A percentile compares a stretch with the other conserved stretches of the same genome.
Conservation (phyloP, 768 basidiomycete genomes). For the Gymnopilus junonius region DNA sequence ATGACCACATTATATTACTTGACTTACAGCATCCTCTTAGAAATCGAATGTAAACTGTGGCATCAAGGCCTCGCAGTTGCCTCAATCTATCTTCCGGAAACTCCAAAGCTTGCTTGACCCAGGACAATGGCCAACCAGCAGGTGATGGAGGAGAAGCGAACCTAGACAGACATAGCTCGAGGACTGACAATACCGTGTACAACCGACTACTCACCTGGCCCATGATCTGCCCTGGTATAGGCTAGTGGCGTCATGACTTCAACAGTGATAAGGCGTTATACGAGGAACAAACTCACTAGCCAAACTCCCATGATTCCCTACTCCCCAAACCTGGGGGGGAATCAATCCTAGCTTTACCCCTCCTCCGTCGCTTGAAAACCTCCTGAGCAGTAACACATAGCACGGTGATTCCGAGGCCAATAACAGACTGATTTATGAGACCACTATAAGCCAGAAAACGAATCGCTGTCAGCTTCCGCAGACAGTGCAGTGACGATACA, state of each 20-base stretch:
- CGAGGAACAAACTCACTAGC: conserved; percentile 65
- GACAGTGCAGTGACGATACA: background rate
- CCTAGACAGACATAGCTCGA: conserved; percentile 31
- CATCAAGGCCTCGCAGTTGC: conserved; percentile 72
- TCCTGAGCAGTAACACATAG: conserved; percentile 69
- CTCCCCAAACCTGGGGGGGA: conserved; percentile 56
- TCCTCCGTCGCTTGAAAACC: conserved; percentile 67
- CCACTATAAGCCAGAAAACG: conserved; percentile 47
- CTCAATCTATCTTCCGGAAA: conserved; percentile 66
- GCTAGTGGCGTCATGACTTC: conserved; percentile 43
- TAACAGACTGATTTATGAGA: conserved; percentile 75
- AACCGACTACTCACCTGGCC: conserved; percentile 57
- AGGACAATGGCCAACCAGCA: conserved; percentile 66
- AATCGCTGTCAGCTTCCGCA: conserved; percentile 9
- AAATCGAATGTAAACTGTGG: conserved; percentile 76
- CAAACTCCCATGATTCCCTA: conserved; percentile 83
- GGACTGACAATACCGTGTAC: background rate
- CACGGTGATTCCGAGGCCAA: conserved; percentile 59
- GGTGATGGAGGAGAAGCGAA: conserved; percentile 67
- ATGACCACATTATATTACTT: background rate
- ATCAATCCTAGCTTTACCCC: conserved; percentile 44
- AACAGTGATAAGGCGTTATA: background rate
- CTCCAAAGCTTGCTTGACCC: conserved; percentile 62
- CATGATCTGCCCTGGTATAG: conserved; percentile 79
- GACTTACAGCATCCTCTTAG: conserved; percentile 72